Evolutionary conservation across 2,329 filamentous ascomycete genomes (phyloP).

Genomic region (Grosmannia huntii): DNA sequence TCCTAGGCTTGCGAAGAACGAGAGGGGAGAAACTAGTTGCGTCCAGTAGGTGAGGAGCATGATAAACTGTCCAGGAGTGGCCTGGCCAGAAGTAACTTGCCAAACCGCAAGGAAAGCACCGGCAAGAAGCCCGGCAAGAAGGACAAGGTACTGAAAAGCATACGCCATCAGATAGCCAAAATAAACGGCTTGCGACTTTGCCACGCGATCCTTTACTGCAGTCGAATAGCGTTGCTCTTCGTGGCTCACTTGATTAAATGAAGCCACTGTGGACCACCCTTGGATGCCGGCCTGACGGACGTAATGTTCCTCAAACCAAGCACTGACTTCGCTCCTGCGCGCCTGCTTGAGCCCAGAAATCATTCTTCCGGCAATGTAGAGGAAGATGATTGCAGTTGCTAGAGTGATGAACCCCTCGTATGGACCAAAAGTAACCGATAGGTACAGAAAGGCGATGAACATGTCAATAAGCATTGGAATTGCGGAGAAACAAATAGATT

Average conservation of each 20-base stretch:
- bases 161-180: conserved; percentile 37
- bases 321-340: conserved; percentile 37
- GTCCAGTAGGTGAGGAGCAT: conserved; percentile 63
- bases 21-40: conserved; percentile 57
- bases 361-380: conserved; percentile 39
- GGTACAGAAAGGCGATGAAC: conserved; percentile 43
- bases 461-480: conserved; percentile 49
- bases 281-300: conserved; percentile 42
- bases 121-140: conserved; percentile 57
- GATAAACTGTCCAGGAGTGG: conserved; percentile 55
- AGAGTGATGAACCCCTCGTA: conserved; percentile 52
- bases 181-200: conserved; percentile 24
- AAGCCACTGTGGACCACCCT: conserved; percentile 46
- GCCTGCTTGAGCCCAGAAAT: conserved; percentile 35
- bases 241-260: conserved; percentile 46
- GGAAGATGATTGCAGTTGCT: conserved; percentile 42
- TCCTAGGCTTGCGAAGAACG: conserved; percentile 51
- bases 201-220: conserved; percentile 30
- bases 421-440: conserved; percentile 44
- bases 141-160: conserved; percentile 46
- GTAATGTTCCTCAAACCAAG: conserved; percentile 41
- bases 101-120: conserved; percentile 48
- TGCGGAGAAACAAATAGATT: conserved; percentile 44
- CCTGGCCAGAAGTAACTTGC: conserved; percentile 49
- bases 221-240: conserved; percentile 40